Conservation (phyloP, 805 yeast species). For the Starmerella bombicola region DNA sequence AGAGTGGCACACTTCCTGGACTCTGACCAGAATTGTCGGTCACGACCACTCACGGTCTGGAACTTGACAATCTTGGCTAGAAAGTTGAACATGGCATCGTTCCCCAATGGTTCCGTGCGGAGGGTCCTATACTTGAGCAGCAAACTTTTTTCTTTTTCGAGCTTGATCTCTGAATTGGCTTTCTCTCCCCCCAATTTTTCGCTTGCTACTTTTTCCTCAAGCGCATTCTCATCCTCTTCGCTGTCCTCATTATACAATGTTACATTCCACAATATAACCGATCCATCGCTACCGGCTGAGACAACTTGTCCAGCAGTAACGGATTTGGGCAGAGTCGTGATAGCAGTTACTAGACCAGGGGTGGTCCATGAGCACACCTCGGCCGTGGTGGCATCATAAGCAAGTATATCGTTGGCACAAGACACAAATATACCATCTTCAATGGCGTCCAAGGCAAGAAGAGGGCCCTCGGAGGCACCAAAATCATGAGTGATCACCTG, state of each 20-base stretch:
- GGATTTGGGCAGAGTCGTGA: constrained; percentile 10
- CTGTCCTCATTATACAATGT: constrained; percentile 1
- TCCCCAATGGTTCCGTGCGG: constrained; percentile 30
- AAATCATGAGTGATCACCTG: constrained; percentile 39
- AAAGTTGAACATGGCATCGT: constrained; percentile 52
- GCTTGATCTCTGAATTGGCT: neutral
- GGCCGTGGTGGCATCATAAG: constrained; percentile 43
- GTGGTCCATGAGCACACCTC: constrained; percentile 23
- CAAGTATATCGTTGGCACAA: constrained; percentile 39
- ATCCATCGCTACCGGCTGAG: constrained; percentile 37
- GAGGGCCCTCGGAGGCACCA: constrained; percentile 27
- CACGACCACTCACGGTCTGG: constrained; percentile 66
- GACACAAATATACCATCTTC: constrained; percentile 53
- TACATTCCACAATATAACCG: constrained; percentile 63
- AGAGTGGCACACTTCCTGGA: constrained; percentile 78
- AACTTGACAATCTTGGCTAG: constrained; percentile 51
- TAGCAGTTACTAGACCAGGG: constrained; percentile 20
- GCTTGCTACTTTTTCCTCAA: neutral
- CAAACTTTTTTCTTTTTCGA: neutral
- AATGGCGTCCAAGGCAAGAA: constrained; percentile 47
- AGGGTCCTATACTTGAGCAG: constrained; percentile 5
- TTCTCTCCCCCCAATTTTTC: neutral
- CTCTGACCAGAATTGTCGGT: constrained; percentile 57
- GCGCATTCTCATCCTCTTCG: constrained; percentile 4
- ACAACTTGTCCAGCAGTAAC: constrained; percentile 15